A percentile compares a stretch with the other conserved stretches of the same genome.
Conservation (phyloP, 345 rosid species). For the Acer campestre region DNA sequence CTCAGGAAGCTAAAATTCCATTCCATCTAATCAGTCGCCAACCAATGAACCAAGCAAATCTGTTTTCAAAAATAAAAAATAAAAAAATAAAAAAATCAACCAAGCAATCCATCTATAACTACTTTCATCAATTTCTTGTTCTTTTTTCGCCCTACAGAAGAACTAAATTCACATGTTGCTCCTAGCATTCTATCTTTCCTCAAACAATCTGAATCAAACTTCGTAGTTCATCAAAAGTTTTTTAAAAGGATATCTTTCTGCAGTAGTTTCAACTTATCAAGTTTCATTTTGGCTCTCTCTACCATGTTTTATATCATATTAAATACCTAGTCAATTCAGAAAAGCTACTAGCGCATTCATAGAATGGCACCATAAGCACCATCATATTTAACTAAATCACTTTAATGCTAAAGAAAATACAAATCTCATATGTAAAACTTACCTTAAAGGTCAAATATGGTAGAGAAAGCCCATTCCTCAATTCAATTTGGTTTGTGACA, state of each 20-base stretch:
- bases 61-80: too few species aligned
- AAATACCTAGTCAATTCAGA: neutral
- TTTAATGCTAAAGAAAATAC: neutral
- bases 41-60: too few species aligned
- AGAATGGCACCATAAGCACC: neutral
- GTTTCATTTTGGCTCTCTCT: conserved; percentile 4
- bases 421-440: conserved; percentile 14
- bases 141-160: neutral
- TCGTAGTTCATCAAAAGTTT: neutral
- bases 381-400: too few species aligned
- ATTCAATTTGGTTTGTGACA: conserved; percentile 12
- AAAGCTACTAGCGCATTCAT: neutral
- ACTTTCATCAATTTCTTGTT: too few species aligned
- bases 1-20: too few species aligned
- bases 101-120: too few species aligned
- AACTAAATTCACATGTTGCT: neutral
- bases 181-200: neutral
- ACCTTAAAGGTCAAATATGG: conserved; percentile 29
- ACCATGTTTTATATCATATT: neutral
- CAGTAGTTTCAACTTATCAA: neutral
- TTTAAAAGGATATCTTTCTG: neutral
- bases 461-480: conserved; percentile 14
- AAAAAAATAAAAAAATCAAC: too few species aligned
- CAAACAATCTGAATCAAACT: neutral
- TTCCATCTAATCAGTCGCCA: too few species aligned